Evolutionary conservation across 306 rosid species (phyloP), one percentile per base, ranked within the genome.

Genomic region (Rubus idaeus): DNA sequence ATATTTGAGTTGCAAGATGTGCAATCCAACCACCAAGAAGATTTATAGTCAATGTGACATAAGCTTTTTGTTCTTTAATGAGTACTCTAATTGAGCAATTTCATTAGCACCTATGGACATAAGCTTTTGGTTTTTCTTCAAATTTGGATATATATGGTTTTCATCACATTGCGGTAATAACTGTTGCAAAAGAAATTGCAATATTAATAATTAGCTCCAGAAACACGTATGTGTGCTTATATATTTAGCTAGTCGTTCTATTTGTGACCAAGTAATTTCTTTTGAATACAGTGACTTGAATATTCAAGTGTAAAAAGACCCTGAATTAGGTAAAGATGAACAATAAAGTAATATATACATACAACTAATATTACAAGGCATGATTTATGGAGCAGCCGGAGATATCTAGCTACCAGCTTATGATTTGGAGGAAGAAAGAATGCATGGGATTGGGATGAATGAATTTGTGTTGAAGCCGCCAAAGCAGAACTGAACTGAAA

Each of bases 401-500:
- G 26, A 20, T 57, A 57, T 57, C 64, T 23, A 23, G 26, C 26
- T 56, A 21, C 64, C 37, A 21, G 37, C 13, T 21, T 23, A 23
- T 23, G 2, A 58, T 8, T 16, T 58, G 40, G 63, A 6, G 57
- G 56, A 47, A 18, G 35, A 30, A 30, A 30, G 35, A 65, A 42
- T 73, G 58, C 14, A 20, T 41, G 58, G 51, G n/a, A n/a, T n/a
- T n/a, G n/a, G n/a, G n/a, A n/a, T n/a, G 20, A 71, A 50, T 49
- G 20, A 71, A 50, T 49, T 26, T 70, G 67, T 17, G 50, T 40
- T 68, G 49, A 79, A 71, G 75, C 68, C 53, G 75, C 68, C 53
- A 23, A 79, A 58, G 76, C 76, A 44, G 76, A 68, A 60, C 16
- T 46, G 76, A 68, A 60, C 16, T 46, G 75, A 74, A 66, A 82